Percentiles rank a stretch among this genome's conserved stretches.
phyloP scores from a whole-genome alignment of 1,139 yeast genomes.

The Yamadazyma triangularis region DNA sequence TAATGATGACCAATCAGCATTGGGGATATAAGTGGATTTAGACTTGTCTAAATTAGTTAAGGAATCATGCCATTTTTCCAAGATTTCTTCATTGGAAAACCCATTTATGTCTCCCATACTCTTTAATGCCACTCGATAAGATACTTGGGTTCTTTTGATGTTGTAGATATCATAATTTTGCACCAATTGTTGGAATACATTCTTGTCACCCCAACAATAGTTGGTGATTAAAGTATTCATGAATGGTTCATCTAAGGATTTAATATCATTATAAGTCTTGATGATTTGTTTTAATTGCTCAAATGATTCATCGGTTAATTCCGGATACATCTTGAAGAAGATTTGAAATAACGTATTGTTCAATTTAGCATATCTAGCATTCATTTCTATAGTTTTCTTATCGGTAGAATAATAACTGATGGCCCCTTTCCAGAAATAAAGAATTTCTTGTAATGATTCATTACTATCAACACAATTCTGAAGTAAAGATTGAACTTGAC shows the following conservation, averaged over 20 bases:
- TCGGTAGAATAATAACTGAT: conserved; percentile 50
- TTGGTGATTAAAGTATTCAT: conserved; percentile 74
- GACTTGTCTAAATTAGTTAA: conserved; percentile 49
- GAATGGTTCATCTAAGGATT: conserved; percentile 68
- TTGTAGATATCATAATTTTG: conserved; percentile 57
- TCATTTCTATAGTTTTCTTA: conserved; percentile 22
- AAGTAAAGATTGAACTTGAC: conserved; percentile 65
- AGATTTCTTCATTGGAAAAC: conserved; percentile 51
- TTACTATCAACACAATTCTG: conserved; percentile 57
- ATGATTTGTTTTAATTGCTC: conserved; percentile 55
- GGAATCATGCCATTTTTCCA: conserved; percentile 59
- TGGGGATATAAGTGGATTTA: conserved; percentile 60
- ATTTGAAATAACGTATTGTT: conserved; percentile 66
- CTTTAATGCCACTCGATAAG: conserved; percentile 73
- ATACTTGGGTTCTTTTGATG: conserved; percentile 62
- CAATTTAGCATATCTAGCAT: conserved; percentile 62
- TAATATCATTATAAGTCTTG: conserved; percentile 50
- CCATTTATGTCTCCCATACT: conserved; percentile 61
- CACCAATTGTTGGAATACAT: conserved; percentile 60
- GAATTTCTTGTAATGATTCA: conserved; percentile 54
- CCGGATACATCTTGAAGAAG: conserved; percentile 59
- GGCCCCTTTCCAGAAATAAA: conserved; percentile 62
- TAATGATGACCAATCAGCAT: conserved; percentile 86
- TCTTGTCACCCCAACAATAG: conserved; percentile 64
- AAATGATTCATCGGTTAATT: conserved; percentile 53